Base-by-base conservation (phyloP, 75 land plant genomes). In the Cunninghamia lanceolata region DNA sequence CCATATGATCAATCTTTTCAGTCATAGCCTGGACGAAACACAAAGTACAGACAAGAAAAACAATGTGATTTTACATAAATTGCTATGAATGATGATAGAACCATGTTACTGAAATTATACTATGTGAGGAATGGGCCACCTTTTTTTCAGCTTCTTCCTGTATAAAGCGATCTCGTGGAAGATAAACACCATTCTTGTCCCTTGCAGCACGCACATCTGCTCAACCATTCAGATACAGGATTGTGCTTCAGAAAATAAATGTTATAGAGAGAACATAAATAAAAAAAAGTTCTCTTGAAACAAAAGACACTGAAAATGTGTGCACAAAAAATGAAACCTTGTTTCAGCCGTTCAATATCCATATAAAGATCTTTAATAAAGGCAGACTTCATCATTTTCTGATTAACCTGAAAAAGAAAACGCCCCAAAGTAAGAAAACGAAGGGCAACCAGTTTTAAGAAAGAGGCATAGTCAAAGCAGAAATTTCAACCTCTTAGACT, bases 351-450 rank as follows among this genome's bases (percentile, higher is more conserved):
- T 30, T 97, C 99, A 85, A 97, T 97, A 86, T 97, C 99, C 68
- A 87, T 84, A 81, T 97, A 95, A 42, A 96, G 92, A 87, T 97
- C 99, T 87, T 97, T 97, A 35, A 97, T 94, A 43, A 97, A 52
- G n/a, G 98, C 95, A 83, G 98, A 94, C 89, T 97, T 97, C 96
- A 96, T 92, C 94, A 94, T 96, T 91, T 97, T 97, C 78, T 97
- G 99, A 87, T 97, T 97, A n/a, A 96, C 88, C 99, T 97, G 92
- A 42, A 84, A 82, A 11, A 40, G 73, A 36, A 30, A 83, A 56
- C n/a, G 11, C 36, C 16, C 66, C 17, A 56, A n/a, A 17, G 79
- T 77, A 82, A 89, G 3, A 36, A 68, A 42, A 32, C 30, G 9
- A 11, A 82, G 32, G 11, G 50, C 32, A 35, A 34, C 21, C 38